Base-by-base conservation (phyloP, 2,329 filamentous ascomycete species). In the Xylariaceae sp. region DNA sequence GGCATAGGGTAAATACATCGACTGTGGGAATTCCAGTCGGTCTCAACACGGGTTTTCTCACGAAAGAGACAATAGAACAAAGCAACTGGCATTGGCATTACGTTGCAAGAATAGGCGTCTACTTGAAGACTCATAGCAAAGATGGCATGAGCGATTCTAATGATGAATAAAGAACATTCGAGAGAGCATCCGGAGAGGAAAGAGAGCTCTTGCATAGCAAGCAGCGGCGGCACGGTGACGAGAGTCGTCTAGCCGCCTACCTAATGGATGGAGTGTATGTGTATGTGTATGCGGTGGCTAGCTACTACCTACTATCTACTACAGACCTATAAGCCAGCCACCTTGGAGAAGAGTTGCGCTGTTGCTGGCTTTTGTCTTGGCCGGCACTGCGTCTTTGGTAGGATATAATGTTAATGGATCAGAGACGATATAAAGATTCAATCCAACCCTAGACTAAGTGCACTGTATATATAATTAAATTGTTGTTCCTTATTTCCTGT, bases 21-120 rank as follows among this genome's bases (percentile, higher is more conserved):
- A 61, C 61, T 63, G 61, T 59, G 55, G 58, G 55, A 53, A 63
- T 63, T 61, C 58, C 61, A 63, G 61, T 63, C 58, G 55, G 33
- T 56, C 56, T 62, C 53, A 60, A 54, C 23, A 62, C 14, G 34
- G 46, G 37, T 36, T 59, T 55, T 60, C 51, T 56, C 44, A 58
- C 34, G 58, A 63, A 56, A 49, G 48, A 56, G 44, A 54, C 36
- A n/a, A 61, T 63, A 61, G 60, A 63, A 46, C 48, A 44, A n/a
- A 52, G 60, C 60, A 61, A 56, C 60, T 46, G 19, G 47, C 46
- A 53, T 44, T 26, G 60, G 53, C 49, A 29, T 53, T 46, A 53
- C 23, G 50, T 58, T 62, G 57, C 47, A 34, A 45, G 47, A 50
- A 55, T 47, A 53, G 54, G 53, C 51, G 53, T 47, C 43, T 53